Evolutionary conservation across 768 basidiomycete species (phyloP), one percentile per base, ranked within the genome.

Genomic region (Obba rivulosa): DNA sequence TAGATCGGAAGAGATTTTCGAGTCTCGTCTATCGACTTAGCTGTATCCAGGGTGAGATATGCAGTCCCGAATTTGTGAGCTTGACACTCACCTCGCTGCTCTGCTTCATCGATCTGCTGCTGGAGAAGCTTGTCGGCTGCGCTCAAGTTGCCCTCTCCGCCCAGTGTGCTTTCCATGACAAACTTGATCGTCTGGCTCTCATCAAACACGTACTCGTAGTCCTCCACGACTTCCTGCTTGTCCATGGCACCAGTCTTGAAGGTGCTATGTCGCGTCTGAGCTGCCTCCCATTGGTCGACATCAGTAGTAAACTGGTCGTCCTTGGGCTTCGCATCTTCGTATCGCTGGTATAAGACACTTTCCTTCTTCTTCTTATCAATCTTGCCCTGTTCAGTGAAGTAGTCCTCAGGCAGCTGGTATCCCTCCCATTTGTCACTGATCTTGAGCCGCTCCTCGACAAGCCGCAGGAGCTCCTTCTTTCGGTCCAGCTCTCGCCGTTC

Each of bases 191-290:
- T 92, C 69, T 96, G 95, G 59, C 83, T 89, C 66, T 98, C 96
- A 65, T 99, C 96, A 60, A 99, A 97, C 40, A 99, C 95, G 63
- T 93, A 99, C 49, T 98, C 95, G 60, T 95, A 98, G 37, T 85
- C 83, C 28, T 93, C 92, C 24, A 83, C 80, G 17, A 87, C 51
- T 52, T 88, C 84, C 36, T 67, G 77, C 66, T 90, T 92, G 66
- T 99, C 96, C 81, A 94, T 64, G 2, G 96, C 93, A 23, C 96
- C 92, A 3, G 85, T 86, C 64, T 81, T 86, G 71, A 97, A 90
- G 13, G 88, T 87, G 57, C 91, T 92, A 60, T 92, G 85, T 47
- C 78, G 76, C 21, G 92, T 88, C 68, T 99, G 96, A 66, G 80
- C 79, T 40, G 85, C 85, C 68, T 99, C 96, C 92, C 93, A 99